phyloP scores from a whole-genome alignment of 495 filamentous ascomycete genomes.

The Aspergillus ellipticus region DNA sequence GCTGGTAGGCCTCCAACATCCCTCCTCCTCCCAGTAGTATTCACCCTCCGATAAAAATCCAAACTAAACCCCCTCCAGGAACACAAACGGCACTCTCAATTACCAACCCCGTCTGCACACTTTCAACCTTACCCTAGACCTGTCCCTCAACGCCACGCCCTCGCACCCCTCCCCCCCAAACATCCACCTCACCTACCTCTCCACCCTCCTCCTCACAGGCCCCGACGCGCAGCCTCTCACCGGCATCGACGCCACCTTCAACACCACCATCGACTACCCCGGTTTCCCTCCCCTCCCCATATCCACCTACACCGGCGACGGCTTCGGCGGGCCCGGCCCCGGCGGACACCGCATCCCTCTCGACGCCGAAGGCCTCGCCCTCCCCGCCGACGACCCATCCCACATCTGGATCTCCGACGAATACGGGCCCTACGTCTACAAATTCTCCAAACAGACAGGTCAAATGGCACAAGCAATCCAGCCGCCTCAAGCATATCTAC shows the following conservation, averaged over 20 bases:
- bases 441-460: slow-evolving; percentile 54
- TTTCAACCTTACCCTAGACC: slow-evolving; percentile 57
- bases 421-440: slow-evolving; percentile 74
- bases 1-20: slow-evolving; percentile 52
- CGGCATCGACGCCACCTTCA: slow-evolving; percentile 64
- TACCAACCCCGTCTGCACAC: slow-evolving; percentile 73
- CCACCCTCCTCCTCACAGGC: slow-evolving; percentile 64
- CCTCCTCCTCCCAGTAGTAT: not conserved
- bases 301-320: slow-evolving; percentile 66
- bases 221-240: slow-evolving; percentile 67
- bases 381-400: slow-evolving; percentile 49
- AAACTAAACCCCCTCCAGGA: too few species aligned
- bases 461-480: slow-evolving; percentile 62
- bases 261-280: slow-evolving; percentile 47
- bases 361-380: slow-evolving; percentile 69
- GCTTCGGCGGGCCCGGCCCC: slow-evolving; percentile 60
- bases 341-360: slow-evolving; percentile 61
- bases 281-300: slow-evolving; percentile 65
- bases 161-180: slow-evolving; percentile 60
- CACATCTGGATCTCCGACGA: slow-evolving; percentile 78
- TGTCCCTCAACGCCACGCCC: slow-evolving; percentile 47
- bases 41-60: not conserved
- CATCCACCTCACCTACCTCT: slow-evolving; percentile 59
- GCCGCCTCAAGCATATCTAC: slow-evolving; percentile 65
- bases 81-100: too few species aligned